Evolutionary conservation across 2,329 filamentous ascomycete genomes (phyloP).

Genomic region (Fusarium sp.): DNA sequence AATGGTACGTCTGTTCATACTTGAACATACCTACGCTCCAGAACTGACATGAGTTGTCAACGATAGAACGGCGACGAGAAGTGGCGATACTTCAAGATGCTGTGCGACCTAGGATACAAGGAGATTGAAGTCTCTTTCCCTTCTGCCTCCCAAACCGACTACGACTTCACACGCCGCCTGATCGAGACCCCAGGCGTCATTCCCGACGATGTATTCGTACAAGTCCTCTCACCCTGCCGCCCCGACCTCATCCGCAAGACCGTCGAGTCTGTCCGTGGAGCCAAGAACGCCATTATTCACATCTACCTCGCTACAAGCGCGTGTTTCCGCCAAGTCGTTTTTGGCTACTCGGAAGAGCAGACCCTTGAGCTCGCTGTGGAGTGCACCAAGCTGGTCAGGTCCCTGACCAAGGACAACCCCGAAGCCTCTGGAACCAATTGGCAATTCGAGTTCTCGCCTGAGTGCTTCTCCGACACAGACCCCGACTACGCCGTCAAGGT

Average conservation of each 20-base stretch:
- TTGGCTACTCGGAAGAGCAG: slow-evolving; percentile 87
- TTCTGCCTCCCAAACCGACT: slow-evolving; percentile 94
- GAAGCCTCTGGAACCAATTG: slow-evolving; percentile 72
- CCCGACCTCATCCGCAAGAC: slow-evolving; percentile 89
- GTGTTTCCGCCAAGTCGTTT: slow-evolving; percentile 93
- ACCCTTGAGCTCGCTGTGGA: slow-evolving; percentile 85
- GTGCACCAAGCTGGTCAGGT: slow-evolving; percentile 88
- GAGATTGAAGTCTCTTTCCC: slow-evolving; percentile 98
- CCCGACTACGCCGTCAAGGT: slow-evolving; percentile 87
- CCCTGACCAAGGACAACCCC: slow-evolving; percentile 87
- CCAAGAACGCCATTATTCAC: slow-evolving; percentile 95
- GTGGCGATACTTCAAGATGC: slow-evolving; percentile 95
- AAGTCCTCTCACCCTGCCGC: slow-evolving; percentile 93
- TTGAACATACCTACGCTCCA: neutral
- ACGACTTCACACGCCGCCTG: slow-evolving; percentile 91
- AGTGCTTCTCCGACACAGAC: slow-evolving; percentile 91
- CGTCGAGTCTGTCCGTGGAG: slow-evolving; percentile 88
- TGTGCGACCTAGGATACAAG: slow-evolving; percentile 93
- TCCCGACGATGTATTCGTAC: slow-evolving; percentile 84
- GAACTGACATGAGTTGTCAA: neutral
- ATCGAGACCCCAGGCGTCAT: slow-evolving; percentile 68
- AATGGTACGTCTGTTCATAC: slow-evolving; percentile 74
- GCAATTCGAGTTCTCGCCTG: slow-evolving; percentile 87
- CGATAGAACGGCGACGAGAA: slow-evolving; percentile 91
- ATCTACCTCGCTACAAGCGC: slow-evolving; percentile 97